Conservation (phyloP, 192 early-diverging fungal genomes). For the Coemansia sp. region DNA sequence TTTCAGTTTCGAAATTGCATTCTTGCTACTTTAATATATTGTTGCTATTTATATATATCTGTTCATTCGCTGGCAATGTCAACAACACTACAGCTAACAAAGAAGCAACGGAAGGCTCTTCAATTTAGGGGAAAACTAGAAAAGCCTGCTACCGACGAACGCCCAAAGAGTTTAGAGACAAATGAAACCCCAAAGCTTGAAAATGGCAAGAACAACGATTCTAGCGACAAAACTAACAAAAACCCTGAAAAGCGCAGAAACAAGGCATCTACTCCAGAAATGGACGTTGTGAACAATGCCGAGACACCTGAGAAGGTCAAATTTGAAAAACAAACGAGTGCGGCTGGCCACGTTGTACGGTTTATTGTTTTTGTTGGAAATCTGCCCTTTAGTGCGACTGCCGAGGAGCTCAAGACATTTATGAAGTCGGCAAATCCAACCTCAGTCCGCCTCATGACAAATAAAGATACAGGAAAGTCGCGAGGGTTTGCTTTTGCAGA, state of each 20-base stretch:
- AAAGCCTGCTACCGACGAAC: constrained; percentile 24
- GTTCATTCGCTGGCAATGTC: background rate
- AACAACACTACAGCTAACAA: constrained; percentile 27
- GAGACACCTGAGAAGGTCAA: constrained; percentile 21
- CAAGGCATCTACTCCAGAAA: background rate
- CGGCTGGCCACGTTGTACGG: constrained; percentile 30
- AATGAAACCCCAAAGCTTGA: background rate
- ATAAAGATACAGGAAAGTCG: constrained; percentile 68
- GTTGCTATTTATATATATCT: background rate
- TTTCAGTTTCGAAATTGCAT: background rate
- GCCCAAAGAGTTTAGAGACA: constrained; percentile 4
- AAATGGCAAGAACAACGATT: constrained; percentile 13
- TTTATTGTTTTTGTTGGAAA: constrained; percentile 68
- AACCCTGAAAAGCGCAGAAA: constrained; percentile 12
- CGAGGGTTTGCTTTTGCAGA: constrained; percentile 77
- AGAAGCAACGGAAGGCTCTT: constrained; percentile 49
- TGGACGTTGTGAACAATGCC: constrained; percentile 1
- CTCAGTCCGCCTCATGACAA: constrained; percentile 66
- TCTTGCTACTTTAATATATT: background rate
- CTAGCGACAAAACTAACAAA: background rate
- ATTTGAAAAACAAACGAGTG: constrained; percentile 28
- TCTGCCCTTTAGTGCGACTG: constrained; percentile 65
- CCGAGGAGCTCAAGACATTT: constrained; percentile 61
- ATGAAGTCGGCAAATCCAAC: constrained; percentile 61
- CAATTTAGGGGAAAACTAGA: constrained; percentile 43